Percentiles rank a stretch among this genome's conserved stretches.
phyloP scores from a whole-genome alignment of 371 early-diverging fungal genomes.

The Mortierella sp. region DNA sequence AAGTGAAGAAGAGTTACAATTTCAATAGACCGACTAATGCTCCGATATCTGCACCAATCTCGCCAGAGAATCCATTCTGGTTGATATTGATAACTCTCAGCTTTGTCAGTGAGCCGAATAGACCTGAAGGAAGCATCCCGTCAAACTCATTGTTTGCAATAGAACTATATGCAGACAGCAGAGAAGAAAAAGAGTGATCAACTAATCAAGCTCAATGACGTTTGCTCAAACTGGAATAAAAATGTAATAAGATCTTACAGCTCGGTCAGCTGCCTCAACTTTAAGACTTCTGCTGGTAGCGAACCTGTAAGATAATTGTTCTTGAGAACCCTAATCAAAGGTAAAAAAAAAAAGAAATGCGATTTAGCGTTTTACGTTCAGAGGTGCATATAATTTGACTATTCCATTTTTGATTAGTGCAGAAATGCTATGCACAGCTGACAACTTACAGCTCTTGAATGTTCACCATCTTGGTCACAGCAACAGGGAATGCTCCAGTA shows the following conservation, averaged over 20 bases:
- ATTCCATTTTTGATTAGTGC: no score
- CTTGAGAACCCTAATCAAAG: slow-evolving; percentile 24
- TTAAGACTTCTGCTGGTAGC: slow-evolving; percentile 16
- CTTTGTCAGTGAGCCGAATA: slow-evolving; percentile 33
- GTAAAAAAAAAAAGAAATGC: background rate
- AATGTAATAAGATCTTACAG: slow-evolving; percentile 12
- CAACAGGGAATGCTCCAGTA: slow-evolving; percentile 25
- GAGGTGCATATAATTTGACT: background rate
- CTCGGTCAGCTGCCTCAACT: slow-evolving; percentile 36
- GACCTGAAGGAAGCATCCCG: slow-evolving; percentile 22
- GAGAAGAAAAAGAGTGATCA: background rate
- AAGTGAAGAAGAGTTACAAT: slow-evolving; percentile 11
- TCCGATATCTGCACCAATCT: slow-evolving; percentile 33
- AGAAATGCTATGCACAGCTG: no score
- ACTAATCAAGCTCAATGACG: background rate
- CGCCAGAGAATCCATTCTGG: slow-evolving; percentile 42
- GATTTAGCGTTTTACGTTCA: no score
- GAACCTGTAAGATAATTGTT: slow-evolving; percentile 47
- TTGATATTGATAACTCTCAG: slow-evolving; percentile 36
- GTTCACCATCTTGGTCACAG: slow-evolving; percentile 30
- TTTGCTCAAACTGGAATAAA: background rate
- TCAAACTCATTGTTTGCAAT: slow-evolving; percentile 50
- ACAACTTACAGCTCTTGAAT: slow-evolving; percentile 41
- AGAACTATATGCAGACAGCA: background rate
- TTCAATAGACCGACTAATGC: slow-evolving; percentile 19